Conservation (phyloP, 2,329 filamentous ascomycete genomes). For the Rachicladosporium sp. region DNA sequence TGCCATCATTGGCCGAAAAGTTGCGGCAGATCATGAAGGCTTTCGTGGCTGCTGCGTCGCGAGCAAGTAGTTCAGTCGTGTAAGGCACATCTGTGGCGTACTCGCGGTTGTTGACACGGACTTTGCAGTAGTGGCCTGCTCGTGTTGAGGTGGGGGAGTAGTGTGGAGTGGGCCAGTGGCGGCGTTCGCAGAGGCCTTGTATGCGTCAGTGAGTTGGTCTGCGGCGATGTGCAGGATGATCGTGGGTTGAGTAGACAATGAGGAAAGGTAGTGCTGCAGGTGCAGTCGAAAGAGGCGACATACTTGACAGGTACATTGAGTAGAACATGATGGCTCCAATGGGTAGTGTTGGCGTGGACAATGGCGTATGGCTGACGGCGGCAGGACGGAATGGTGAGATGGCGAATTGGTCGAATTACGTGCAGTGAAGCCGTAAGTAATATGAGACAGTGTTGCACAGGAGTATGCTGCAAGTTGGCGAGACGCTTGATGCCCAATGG, state of each 20-base stretch:
- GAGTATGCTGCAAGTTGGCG: constrained; percentile 10
- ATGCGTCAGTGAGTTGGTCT: constrained; percentile 4
- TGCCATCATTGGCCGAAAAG: constrained; percentile 93
- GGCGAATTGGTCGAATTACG: constrained; percentile 14
- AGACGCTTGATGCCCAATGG: constrained; percentile 4
- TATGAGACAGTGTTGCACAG: constrained; percentile 16
- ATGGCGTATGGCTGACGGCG: not conserved
- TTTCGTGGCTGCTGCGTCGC: constrained; percentile 87
- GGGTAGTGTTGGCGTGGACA: constrained; percentile 1
- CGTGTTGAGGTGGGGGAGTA: constrained; percentile 70
- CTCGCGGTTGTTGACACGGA: constrained; percentile 90
- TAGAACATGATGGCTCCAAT: constrained; percentile 24
- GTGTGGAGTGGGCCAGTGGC: constrained; percentile 81
- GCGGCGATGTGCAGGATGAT: not conserved
- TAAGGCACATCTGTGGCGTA: constrained; percentile 86
- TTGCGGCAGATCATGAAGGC: constrained; percentile 97
- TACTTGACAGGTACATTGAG: constrained; percentile 45
- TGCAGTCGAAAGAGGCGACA: constrained; percentile 18
- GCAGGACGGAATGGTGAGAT: constrained; percentile 5
- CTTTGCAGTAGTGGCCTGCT: constrained; percentile 74
- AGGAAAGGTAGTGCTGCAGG: constrained; percentile 12
- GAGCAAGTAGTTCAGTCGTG: constrained; percentile 68
- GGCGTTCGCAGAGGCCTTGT: constrained; percentile 80
- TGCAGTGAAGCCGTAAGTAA: constrained; percentile 8
- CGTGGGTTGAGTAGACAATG: not conserved